Evolutionary conservation across 306 rosid genomes (phyloP).

Genomic region (Benincasa hispida): DNA sequence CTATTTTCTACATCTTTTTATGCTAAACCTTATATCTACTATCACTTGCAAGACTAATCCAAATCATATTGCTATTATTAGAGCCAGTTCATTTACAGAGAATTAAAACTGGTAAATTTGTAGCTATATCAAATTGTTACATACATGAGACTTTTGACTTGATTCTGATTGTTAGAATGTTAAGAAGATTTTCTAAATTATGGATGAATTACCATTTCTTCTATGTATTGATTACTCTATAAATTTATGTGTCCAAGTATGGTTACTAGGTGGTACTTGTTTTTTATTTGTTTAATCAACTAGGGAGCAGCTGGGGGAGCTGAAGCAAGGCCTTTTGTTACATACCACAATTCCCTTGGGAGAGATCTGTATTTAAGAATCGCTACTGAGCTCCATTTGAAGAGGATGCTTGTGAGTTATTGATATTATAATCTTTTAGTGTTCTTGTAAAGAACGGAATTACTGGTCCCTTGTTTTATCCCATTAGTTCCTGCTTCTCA

Average conservation of each 20-base stretch:
- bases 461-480: background rate
- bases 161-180: background rate
- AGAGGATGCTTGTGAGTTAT: conserved; percentile 88
- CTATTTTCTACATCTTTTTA: background rate
- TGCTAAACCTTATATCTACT: background rate
- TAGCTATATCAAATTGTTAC: background rate
- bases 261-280: conserved; percentile 11
- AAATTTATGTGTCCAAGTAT: background rate
- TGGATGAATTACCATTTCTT: background rate
- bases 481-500: background rate
- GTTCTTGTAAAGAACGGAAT: background rate
- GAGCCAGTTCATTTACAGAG: background rate
- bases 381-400: conserved; percentile 92
- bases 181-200: background rate
- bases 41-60: background rate
- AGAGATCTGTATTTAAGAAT: conserved; percentile 92
- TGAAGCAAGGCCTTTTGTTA: conserved; percentile 95
- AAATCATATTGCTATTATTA: background rate
- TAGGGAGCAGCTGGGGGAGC: conserved; percentile 99
- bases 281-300: conserved; percentile 32
- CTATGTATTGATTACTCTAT: background rate
- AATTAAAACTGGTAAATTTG: background rate
- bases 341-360: conserved; percentile 84
- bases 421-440: background rate
- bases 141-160: background rate